These are phyloP conservation scores for Penicillium soppii DNA, from an alignment of 495 filamentous ascomycete species.

Conservation along the genomic window DNA sequence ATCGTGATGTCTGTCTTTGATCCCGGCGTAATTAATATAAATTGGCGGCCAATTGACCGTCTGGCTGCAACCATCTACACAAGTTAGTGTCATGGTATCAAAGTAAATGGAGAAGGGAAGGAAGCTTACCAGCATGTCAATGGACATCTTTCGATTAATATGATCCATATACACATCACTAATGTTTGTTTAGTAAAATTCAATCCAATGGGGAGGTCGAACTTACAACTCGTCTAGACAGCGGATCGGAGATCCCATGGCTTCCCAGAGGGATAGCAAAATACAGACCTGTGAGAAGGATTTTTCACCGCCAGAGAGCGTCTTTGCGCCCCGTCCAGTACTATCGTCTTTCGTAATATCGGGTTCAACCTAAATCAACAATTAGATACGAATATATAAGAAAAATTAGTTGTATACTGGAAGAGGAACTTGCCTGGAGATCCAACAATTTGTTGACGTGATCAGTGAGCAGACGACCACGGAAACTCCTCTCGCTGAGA, in stretches of 20 bases:
- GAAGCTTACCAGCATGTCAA: slow-evolving; percentile 82
- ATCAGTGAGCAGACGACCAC: slow-evolving; percentile 75
- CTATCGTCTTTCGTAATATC: slow-evolving; percentile 69
- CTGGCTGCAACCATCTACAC: slow-evolving; percentile 78
- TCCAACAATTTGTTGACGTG: slow-evolving; percentile 72
- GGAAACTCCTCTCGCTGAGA: slow-evolving; percentile 83
- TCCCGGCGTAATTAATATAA: slow-evolving; percentile 95
- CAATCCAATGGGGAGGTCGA: background rate
- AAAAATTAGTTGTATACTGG: background rate
- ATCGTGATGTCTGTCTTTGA: slow-evolving; percentile 70
- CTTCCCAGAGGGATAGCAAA: slow-evolving; percentile 90
- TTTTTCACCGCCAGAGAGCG: slow-evolving; percentile 93
- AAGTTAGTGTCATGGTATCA: slow-evolving; percentile 9
- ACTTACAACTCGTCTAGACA: slow-evolving; percentile 93
- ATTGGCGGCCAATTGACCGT: slow-evolving; percentile 83
- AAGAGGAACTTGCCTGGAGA: slow-evolving; percentile 55
- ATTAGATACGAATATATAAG: background rate
- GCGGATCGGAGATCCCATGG: slow-evolving; percentile 91
- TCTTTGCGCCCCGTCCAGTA: slow-evolving; percentile 78
- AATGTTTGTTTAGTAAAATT: slow-evolving; percentile 21
- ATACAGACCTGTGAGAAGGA: slow-evolving; percentile 97
- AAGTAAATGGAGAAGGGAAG: background rate
- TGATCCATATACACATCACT: slow-evolving; percentile 98
- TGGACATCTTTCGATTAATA: slow-evolving; percentile 90
- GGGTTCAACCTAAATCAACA: slow-evolving; percentile 60